Conservation (phyloP, 2,329 filamentous ascomycete genomes). For the Pseudophaeomoniella oleicola region DNA sequence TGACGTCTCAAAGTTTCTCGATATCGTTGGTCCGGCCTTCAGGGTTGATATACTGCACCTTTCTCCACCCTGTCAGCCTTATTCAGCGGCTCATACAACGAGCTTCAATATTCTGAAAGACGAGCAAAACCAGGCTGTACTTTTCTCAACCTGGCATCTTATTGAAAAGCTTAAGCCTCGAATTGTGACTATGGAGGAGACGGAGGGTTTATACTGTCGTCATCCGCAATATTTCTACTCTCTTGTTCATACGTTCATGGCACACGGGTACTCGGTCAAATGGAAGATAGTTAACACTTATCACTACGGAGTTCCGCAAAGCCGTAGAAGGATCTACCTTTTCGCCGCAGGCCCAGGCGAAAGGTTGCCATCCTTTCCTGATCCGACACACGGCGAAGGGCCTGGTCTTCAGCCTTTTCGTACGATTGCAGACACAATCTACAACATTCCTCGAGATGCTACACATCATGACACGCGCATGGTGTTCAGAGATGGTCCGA, state of each 20-base stretch:
- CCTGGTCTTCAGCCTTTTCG: conserved; percentile 18
- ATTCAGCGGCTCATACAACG: conserved; percentile 56
- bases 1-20: conserved; percentile 36
- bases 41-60: conserved; percentile 57
- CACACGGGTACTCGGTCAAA: conserved; percentile 51
- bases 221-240: conserved; percentile 43
- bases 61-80: conserved; percentile 65
- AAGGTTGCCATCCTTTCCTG: conserved; percentile 49
- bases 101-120: conserved; percentile 36
- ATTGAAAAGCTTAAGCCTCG: conserved; percentile 47
- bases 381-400: conserved; percentile 38
- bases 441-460: conserved; percentile 22
- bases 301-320: conserved; percentile 36
- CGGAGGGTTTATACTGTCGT: conserved; percentile 47
- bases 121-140: conserved; percentile 49
- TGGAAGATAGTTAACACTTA: conserved; percentile 46
- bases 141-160: conserved; percentile 35
- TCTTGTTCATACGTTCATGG: conserved; percentile 50
- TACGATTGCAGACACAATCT: conserved; percentile 29
- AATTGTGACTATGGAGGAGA: conserved; percentile 66
- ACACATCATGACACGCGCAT: conserved; percentile 26
- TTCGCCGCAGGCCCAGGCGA: conserved; percentile 54
- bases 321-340: conserved; percentile 33
- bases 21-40: conserved; percentile 14
- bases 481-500: conserved; percentile 13